These are phyloP conservation scores for Diaporthe helianthi DNA, from an alignment of 2,329 filamentous ascomycete genomes.

Conservation along the genomic window DNA sequence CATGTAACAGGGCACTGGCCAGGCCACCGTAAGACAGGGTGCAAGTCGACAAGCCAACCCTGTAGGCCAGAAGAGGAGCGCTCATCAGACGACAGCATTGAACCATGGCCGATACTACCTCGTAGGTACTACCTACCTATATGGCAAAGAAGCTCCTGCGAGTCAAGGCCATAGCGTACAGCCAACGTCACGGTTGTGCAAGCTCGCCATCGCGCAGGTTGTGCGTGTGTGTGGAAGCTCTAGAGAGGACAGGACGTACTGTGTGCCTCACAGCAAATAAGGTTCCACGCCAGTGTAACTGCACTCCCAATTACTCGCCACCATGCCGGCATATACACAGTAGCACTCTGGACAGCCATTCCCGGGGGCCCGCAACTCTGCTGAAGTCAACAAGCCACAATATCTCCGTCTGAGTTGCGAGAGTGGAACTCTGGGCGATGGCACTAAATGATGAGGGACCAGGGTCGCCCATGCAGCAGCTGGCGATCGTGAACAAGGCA, in stretches of 20 bases:
- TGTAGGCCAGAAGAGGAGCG: slow-evolving; percentile 16
- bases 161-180: slow-evolving; percentile 5
- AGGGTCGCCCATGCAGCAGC: slow-evolving; percentile 7
- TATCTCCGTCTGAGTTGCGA: slow-evolving; percentile 9
- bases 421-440: slow-evolving; percentile 11
- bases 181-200: slow-evolving; percentile 13
- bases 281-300: slow-evolving; percentile 7
- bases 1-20: slow-evolving; percentile 20
- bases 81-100: slow-evolving; percentile 14
- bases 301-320: neutral
- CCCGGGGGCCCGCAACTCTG: slow-evolving; percentile 21
- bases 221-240: no score
- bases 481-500: neutral
- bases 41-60: slow-evolving; percentile 22
- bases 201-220: neutral
- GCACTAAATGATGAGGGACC: neutral
- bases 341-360: neutral
- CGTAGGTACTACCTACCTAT: no score
- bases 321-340: slow-evolving; percentile 10
- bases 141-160: slow-evolving; percentile 4
- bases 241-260: slow-evolving; percentile 29
- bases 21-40: slow-evolving; percentile 11
- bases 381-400: slow-evolving; percentile 8
- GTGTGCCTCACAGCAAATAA: slow-evolving; percentile 22
- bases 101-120: slow-evolving; percentile 3